Evolutionary conservation across 2,329 filamentous ascomycete genomes (phyloP), one percentile per base, ranked within the genome.

Genomic region (Trichoderma semiorbis): DNA sequence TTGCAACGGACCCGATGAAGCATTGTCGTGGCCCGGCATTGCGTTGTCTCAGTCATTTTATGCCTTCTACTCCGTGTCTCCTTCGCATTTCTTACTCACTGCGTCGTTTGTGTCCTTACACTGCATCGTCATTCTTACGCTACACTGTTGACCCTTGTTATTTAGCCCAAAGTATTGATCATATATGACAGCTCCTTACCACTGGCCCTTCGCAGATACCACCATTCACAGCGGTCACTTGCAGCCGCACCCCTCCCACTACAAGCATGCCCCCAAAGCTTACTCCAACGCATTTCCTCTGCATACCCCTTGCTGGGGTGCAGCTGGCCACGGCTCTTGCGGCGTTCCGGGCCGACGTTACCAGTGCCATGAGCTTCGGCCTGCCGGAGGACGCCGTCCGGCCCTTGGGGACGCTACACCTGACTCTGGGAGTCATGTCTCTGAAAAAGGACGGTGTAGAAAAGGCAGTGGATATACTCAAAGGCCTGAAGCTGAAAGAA

Each of bases 381-480:
- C 82, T 95, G 11, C 92, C 92, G 0, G 79, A 84, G 36, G 87
- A 87, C 69, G 93, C 94, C 2, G 83, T 97, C 65, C 85, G 94
- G 32, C 94, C 94, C 0, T 81, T 93, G 0, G 93, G 93, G 0
- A 94, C 94, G 1, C 81, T 98, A 62, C 95, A 98, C 81, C 84
- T 97, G 3, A 98, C 95, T 0, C 85, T 98, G 0, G 95, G 94
- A 0, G 92, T 97, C 1, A 95, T 98, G 92, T 91, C 88, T 74
- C 86, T 97, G 11, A 81, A 84, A 3, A 84, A 83, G 3, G 80
- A 84, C 3, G 84, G 86, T 5, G 74, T 88, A 7, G 81, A 81
- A 4, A 79, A 76, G 50, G 86, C 86, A 2, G 77, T 81, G 16
- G 80, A 79, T 47, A 73, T 86, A 53, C 78, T 87, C 26, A 76